Conservation (phyloP, 306 rosid species). For the Quercus robur region DNA sequence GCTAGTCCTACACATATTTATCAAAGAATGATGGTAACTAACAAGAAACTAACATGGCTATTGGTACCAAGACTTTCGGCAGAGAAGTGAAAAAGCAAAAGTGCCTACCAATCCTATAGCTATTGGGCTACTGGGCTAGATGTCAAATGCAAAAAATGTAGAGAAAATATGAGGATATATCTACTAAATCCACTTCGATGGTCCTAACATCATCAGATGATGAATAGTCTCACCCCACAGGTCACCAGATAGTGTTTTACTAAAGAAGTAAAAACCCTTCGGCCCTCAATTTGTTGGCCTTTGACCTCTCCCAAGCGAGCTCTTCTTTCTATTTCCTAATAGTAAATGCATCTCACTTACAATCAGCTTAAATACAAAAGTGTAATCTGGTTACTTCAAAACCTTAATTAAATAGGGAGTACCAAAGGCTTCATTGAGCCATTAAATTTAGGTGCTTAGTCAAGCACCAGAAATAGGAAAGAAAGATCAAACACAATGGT, state of each 20-base stretch:
- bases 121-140: slow-evolving; percentile 9
- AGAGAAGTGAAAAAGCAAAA: slow-evolving; percentile 8
- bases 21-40: slow-evolving; percentile 46
- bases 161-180: neutral
- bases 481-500: neutral
- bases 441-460: slow-evolving; percentile 22
- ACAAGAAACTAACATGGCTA: neutral
- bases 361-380: too few relatives aligned
- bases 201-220: slow-evolving; percentile 41
- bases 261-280: too few relatives aligned
- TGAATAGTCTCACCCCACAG: slow-evolving; percentile 4
- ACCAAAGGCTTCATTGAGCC: neutral
- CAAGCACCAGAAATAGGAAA: slow-evolving; percentile 5
- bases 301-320: slow-evolving; percentile 38
- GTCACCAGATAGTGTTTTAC: neutral
- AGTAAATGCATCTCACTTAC: too few relatives aligned
- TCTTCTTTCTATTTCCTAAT: slow-evolving; percentile 77
- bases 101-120: neutral
- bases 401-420: too few relatives aligned
- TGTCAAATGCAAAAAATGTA: neutral
- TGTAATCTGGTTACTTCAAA: too few relatives aligned
- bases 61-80: slow-evolving; percentile 14
- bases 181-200: neutral
- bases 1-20: slow-evolving; percentile 21
- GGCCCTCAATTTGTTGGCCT: slow-evolving; percentile 25